Evolutionary conservation across 1,284 basidiomycete species (phyloP).

Genomic region (Mixia osmundae): DNA sequence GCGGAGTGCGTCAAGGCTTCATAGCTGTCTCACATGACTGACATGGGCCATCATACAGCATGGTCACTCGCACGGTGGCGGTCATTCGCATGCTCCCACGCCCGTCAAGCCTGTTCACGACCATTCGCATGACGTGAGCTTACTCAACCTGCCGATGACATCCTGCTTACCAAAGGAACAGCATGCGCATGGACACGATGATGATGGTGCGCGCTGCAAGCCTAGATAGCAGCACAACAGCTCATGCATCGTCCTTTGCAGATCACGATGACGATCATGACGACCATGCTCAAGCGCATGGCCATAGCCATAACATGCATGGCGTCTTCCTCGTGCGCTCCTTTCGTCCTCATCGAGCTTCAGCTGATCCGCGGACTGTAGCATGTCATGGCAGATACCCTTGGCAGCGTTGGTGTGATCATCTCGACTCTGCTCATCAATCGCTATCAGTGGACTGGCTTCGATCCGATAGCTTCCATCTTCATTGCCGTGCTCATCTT

Average conservation of each 20-base stretch:
- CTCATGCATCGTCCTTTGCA: not conserved
- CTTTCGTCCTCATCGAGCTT: not conserved
- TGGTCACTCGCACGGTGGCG: slow-evolving; percentile 33
- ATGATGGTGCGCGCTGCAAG: slow-evolving; percentile 6
- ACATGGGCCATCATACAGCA: slow-evolving; percentile 10
- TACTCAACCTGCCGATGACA: too few species aligned
- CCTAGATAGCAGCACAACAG: not conserved
- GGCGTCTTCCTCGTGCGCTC: slow-evolving; percentile 75
- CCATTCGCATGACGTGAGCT: too few species aligned
- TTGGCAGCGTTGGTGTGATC: slow-evolving; percentile 91
- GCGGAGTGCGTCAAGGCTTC: slow-evolving; percentile 32
- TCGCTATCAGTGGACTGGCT: slow-evolving; percentile 97
- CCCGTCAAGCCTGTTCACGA: too few species aligned
- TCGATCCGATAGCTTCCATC: slow-evolving; percentile 91
- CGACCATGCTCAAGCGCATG: slow-evolving; percentile 33
- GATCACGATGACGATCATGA: not conserved
- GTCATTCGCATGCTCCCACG: slow-evolving; percentile 19
- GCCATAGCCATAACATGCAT: slow-evolving; percentile 94
- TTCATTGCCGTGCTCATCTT: slow-evolving; percentile 92
- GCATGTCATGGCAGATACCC: slow-evolving; percentile 28
- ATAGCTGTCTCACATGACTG: slow-evolving; percentile 22
- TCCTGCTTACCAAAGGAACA: too few species aligned
- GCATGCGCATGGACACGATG: slow-evolving; percentile 9
- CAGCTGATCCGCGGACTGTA: slow-evolving; percentile 6
- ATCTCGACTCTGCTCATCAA: slow-evolving; percentile 88